These are phyloP conservation scores for Ceratocystis alfenasii DNA, from an alignment of 2,329 filamentous ascomycete genomes.

Conservation along the genomic window DNA sequence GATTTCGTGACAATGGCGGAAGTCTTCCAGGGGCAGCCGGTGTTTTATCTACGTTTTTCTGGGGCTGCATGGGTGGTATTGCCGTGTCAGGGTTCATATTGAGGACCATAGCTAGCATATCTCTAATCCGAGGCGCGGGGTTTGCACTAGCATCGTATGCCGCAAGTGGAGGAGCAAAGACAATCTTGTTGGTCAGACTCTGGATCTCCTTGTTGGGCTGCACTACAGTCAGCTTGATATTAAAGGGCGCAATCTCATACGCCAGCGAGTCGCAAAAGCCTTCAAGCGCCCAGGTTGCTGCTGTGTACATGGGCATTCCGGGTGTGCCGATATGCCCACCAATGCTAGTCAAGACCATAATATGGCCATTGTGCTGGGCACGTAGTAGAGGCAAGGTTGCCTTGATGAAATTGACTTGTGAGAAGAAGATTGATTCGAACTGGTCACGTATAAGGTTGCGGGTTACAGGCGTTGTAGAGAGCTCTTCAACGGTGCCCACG, in stretches of 20 bases:
- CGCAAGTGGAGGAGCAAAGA: conserved; percentile 65
- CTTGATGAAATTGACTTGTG: conserved; percentile 91
- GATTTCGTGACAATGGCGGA: background rate
- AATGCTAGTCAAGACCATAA: conserved; percentile 79
- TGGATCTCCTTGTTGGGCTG: conserved; percentile 91
- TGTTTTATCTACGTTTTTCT: conserved; percentile 11
- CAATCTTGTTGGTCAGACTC: conserved; percentile 75
- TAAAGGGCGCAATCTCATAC: conserved; percentile 94
- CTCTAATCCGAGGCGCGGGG: conserved; percentile 62
- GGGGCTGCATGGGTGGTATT: conserved; percentile 28
- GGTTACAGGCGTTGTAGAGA: conserved; percentile 60
- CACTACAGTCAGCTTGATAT: conserved; percentile 89
- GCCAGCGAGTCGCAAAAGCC: conserved; percentile 91
- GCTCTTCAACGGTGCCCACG: conserved; percentile 82
- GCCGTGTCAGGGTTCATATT: conserved; percentile 61
- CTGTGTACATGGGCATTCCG: conserved; percentile 79
- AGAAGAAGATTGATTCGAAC: conserved; percentile 91
- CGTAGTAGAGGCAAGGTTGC: conserved; percentile 71
- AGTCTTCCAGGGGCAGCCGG: background rate
- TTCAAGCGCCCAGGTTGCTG: conserved; percentile 87
- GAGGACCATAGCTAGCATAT: conserved; percentile 69
- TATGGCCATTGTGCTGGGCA: conserved; percentile 70
- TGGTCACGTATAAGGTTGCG: conserved; percentile 75
- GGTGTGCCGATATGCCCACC: conserved; percentile 89
- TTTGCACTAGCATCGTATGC: conserved; percentile 54